Conservation (phyloP, 495 filamentous ascomycete species). For the Aspergillus nanangensis region DNA sequence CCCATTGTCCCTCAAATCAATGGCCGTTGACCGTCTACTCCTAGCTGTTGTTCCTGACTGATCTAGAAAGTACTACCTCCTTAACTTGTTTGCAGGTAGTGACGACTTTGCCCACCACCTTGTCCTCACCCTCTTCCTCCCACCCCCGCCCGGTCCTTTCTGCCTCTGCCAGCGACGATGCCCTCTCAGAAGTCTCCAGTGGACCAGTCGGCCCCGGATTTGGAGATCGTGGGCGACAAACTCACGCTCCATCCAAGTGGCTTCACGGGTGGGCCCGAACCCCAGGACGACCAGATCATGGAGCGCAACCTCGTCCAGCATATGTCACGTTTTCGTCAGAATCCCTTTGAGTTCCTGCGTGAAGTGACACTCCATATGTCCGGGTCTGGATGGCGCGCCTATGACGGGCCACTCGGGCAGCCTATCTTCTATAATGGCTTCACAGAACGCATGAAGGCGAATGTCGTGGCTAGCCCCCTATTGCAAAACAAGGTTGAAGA, state of each 20-base stretch:
- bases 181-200: constrained; percentile 30
- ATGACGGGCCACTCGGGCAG: constrained; percentile 85
- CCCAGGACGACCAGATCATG: constrained; percentile 39
- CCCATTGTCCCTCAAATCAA: background rate
- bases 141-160: background rate
- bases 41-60: background rate
- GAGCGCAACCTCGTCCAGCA: constrained; percentile 75
- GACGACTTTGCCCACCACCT: background rate
- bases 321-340: constrained; percentile 74
- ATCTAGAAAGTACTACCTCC: background rate
- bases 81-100: background rate
- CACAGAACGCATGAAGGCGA: constrained; percentile 77
- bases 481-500: constrained; percentile 70
- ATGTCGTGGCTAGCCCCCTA: constrained; percentile 69
- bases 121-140: background rate
- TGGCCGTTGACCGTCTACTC: background rate
- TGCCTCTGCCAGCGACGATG: constrained; percentile 21
- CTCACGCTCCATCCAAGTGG: constrained; percentile 79
- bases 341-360: constrained; percentile 76
- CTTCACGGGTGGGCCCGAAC: constrained; percentile 42
- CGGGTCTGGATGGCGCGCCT: constrained; percentile 88
- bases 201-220: constrained; percentile 63
- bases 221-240: constrained; percentile 75
- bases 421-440: constrained; percentile 92
- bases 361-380: constrained; percentile 88